phyloP scores from a whole-genome alignment of 495 filamentous ascomycete species.

The Penicillium cinerascens region DNA sequence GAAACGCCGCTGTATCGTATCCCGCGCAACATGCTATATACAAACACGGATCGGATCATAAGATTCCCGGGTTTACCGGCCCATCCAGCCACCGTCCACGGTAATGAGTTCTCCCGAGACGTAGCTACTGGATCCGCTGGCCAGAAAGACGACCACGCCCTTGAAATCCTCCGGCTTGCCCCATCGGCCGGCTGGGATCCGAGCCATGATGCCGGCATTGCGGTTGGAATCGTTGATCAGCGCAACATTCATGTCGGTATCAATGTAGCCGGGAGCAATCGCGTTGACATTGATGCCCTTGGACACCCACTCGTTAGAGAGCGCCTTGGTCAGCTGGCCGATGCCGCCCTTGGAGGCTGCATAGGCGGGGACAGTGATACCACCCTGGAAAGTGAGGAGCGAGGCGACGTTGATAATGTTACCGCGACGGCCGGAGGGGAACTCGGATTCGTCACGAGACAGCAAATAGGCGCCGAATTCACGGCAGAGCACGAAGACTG shows the following conservation, averaged over 20 bases:
- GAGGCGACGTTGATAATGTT: constrained; percentile 84
- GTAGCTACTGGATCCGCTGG: constrained; percentile 71
- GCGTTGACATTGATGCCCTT: constrained; percentile 79
- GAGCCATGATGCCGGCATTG: constrained; percentile 67
- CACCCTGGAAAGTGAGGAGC: constrained; percentile 86
- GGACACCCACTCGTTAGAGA: constrained; percentile 82
- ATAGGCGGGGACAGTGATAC: constrained; percentile 87
- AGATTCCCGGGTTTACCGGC: constrained; percentile 50
- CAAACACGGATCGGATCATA: background rate
- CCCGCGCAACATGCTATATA: background rate
- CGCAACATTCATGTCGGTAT: constrained; percentile 88
- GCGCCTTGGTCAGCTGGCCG: constrained; percentile 79
- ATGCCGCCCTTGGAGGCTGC: constrained; percentile 86
- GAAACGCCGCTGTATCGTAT: background rate
- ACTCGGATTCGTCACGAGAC: constrained; percentile 46
- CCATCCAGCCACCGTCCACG: constrained; percentile 96
- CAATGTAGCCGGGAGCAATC: constrained; percentile 79
- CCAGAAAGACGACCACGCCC: constrained; percentile 75
- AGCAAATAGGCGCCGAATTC: constrained; percentile 87
- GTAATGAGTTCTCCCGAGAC: constrained; percentile 77
- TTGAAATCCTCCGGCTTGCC: constrained; percentile 87
- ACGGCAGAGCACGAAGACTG: constrained; percentile 78
- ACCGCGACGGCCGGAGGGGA: constrained; percentile 57
- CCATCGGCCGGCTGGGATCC: constrained; percentile 87
- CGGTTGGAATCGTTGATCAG: constrained; percentile 69